Conservation (phyloP, 2,329 filamentous ascomycete genomes). For the Scortechinia acanthostroma region DNA sequence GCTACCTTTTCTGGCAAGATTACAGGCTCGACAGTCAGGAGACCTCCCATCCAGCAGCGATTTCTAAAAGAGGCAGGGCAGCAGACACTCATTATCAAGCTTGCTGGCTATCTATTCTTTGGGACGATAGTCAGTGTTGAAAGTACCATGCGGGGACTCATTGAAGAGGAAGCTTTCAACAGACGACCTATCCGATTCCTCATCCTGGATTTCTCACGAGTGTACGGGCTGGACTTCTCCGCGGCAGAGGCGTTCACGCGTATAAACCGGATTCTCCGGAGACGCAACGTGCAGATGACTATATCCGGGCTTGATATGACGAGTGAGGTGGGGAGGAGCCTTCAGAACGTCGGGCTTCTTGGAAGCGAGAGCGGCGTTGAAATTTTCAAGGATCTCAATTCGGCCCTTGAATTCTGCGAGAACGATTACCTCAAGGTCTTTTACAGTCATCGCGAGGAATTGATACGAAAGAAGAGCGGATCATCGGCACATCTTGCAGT, state of each 20-base stretch:
- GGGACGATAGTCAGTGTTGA: constrained; percentile 95
- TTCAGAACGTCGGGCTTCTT: constrained; percentile 32
- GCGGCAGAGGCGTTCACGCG: constrained; percentile 91
- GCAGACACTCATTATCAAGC: constrained; percentile 85
- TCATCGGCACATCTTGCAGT: constrained; percentile 30
- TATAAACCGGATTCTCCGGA: constrained; percentile 75
- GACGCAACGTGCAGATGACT: constrained; percentile 72
- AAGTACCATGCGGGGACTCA: constrained; percentile 72
- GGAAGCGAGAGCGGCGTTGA: constrained; percentile 67
- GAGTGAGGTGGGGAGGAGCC: constrained; percentile 67
- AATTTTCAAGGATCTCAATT: constrained; percentile 84
- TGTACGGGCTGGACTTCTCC: constrained; percentile 90
- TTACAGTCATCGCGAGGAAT: constrained; percentile 29
- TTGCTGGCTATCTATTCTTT: constrained; percentile 95
- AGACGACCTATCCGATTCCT: constrained; percentile 79
- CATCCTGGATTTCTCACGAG: constrained; percentile 80
- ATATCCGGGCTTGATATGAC: constrained; percentile 76
- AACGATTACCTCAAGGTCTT: constrained; percentile 83
- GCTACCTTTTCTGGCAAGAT: constrained; percentile 85
- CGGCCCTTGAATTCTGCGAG: constrained; percentile 86
- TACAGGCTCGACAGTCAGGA: constrained; percentile 83
- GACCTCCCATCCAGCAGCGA: constrained; percentile 80
- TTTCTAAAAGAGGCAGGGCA: constrained; percentile 79
- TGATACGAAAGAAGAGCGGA: constrained; percentile 50
- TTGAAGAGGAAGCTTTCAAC: constrained; percentile 75